These are phyloP conservation scores for Scedosporium dehoogii DNA, from an alignment of 2,329 filamentous ascomycete genomes.

Conservation along the genomic window DNA sequence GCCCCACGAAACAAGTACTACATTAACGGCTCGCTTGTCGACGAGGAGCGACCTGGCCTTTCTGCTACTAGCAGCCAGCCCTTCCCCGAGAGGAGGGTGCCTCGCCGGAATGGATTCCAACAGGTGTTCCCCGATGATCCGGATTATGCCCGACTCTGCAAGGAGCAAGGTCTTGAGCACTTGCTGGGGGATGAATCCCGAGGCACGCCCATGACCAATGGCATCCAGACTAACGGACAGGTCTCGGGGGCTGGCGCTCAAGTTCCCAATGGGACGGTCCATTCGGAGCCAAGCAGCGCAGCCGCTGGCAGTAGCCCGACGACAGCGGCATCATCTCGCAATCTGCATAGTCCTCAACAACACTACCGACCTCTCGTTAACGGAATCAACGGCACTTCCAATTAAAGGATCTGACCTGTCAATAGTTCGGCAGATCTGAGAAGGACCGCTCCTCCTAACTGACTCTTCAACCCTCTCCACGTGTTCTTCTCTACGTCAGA, in stretches of 20 bases:
- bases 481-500: neutral
- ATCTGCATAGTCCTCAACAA: neutral
- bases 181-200: conserved; percentile 27
- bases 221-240: conserved; percentile 34
- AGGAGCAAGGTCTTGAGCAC: conserved; percentile 47
- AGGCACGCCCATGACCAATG: conserved; percentile 19
- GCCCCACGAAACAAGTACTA: conserved; percentile 50
- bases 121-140: conserved; percentile 45
- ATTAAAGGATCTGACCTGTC: neutral
- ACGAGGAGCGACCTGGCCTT: conserved; percentile 38
- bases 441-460: neutral
- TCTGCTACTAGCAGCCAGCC: conserved; percentile 41
- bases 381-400: conserved; percentile 2
- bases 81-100: conserved; percentile 44
- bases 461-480: neutral
- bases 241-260: neutral
- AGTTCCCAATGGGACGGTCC: neutral
- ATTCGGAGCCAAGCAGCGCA: neutral
- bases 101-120: conserved; percentile 39
- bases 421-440: neutral
- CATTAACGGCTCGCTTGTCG: conserved; percentile 42
- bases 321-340: neutral
- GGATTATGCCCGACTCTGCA: conserved; percentile 44
- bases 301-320: neutral
- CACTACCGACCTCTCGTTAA: neutral